These are phyloP conservation scores for Arthrobotrys megalospora DNA, from an alignment of 2,329 filamentous ascomycete species.

Conservation along the genomic window DNA sequence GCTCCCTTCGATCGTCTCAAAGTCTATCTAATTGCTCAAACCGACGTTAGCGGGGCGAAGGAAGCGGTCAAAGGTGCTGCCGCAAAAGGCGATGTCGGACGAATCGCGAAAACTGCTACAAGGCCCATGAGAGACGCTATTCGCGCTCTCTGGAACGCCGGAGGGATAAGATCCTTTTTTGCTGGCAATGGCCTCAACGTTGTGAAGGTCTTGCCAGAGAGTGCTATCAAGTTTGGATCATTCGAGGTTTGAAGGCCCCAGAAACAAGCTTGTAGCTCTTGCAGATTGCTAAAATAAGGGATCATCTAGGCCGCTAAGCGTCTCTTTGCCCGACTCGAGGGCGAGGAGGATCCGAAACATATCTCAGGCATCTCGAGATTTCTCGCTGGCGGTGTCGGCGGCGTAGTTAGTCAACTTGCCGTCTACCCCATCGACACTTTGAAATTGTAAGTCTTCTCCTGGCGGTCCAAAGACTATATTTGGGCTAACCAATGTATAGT, in stretches of 20 bases:
- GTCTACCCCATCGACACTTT: conserved; percentile 94
- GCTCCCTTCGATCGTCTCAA: conserved; percentile 97
- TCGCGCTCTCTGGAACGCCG: conserved; percentile 84
- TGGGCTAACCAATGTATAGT: conserved; percentile 50
- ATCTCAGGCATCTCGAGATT: conserved; percentile 92
- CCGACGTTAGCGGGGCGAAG: conserved; percentile 71
- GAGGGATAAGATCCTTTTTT: conserved; percentile 90
- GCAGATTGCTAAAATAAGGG: conserved; percentile 40
- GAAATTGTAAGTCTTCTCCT: conserved; percentile 72
- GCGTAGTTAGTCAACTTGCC: conserved; percentile 94
- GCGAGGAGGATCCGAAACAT: conserved; percentile 83
- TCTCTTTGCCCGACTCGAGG: conserved; percentile 86
- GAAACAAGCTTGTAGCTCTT: background rate
- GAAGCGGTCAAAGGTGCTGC: conserved; percentile 75
- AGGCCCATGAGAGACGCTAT: conserved; percentile 81
- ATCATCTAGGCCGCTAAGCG: conserved; percentile 82
- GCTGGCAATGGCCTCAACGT: conserved; percentile 97
- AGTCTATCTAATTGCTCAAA: conserved; percentile 96
- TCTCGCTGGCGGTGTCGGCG: conserved; percentile 88
- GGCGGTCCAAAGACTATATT: background rate
- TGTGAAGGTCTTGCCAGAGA: conserved; percentile 98
- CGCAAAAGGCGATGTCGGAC: conserved; percentile 78
- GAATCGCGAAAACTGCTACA: conserved; percentile 77
- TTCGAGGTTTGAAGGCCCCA: conserved; percentile 77
- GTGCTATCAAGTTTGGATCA: conserved; percentile 96